Evolutionary conservation across 257 asterid genomes (phyloP).

Genomic region (Misopates orontium): DNA sequence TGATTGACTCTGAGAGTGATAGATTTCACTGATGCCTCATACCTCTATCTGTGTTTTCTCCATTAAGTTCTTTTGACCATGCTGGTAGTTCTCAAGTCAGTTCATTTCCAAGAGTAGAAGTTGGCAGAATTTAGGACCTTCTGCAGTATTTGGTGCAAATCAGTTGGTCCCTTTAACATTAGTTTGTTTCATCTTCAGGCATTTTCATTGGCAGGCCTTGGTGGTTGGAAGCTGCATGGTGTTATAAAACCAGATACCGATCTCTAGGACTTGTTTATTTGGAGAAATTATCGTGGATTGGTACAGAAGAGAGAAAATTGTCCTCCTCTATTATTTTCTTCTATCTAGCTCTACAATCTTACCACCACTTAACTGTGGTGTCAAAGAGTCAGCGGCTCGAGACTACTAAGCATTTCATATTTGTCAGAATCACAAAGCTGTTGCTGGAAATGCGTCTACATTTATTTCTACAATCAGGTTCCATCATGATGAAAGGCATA

Average conservation of each 20-base stretch:
- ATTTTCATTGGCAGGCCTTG: constrained; percentile 80
- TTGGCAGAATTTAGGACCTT: constrained; percentile 13
- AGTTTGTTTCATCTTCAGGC: constrained; percentile 53
- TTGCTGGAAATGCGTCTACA: constrained; percentile 5
- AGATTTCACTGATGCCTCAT: constrained; percentile 3
- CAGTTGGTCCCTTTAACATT: constrained; percentile 19
- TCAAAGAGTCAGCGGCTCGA: background rate
- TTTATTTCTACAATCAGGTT: constrained; percentile 17
- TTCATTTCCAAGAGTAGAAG: constrained; percentile 14
- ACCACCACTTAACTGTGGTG: background rate
- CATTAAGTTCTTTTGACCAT: background rate
- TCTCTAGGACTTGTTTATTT: constrained; percentile 25
- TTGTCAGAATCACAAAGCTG: constrained; percentile 21
- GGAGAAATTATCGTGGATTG: constrained; percentile 12
- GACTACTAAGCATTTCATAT: constrained; percentile 6
- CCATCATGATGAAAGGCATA: constrained; percentile 10
- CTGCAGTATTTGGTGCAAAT: constrained; percentile 6
- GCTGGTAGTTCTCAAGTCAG: background rate
- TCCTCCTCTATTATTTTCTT: background rate
- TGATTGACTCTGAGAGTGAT: background rate
- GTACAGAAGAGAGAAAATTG: constrained; percentile 1
- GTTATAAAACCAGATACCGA: constrained; percentile 63
- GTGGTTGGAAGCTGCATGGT: constrained; percentile 91
- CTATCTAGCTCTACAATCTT: background rate
- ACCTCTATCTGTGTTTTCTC: background rate